phyloP scores from a whole-genome alignment of 371 early-diverging fungal species.

The Blakeslea trispora region DNA sequence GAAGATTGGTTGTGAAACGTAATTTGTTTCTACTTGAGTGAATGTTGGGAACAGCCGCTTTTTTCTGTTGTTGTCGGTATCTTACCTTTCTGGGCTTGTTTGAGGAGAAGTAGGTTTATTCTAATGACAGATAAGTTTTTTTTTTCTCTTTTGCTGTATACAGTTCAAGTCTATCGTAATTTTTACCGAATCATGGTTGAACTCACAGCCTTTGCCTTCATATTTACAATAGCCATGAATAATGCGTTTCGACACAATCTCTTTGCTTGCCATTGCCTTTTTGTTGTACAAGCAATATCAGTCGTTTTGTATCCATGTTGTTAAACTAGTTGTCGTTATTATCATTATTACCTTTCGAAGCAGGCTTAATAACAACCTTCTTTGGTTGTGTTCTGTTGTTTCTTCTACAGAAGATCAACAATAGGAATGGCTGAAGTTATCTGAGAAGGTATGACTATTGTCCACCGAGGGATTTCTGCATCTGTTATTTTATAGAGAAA shows the following conservation, averaged over 20 bases:
- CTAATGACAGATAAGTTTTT: slow-evolving; percentile 18
- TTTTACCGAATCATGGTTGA: slow-evolving; percentile 75
- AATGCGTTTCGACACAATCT: slow-evolving; percentile 77
- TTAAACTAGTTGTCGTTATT: neutral
- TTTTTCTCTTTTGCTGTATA: no score
- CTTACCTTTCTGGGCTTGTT: slow-evolving; percentile 64
- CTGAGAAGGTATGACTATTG: slow-evolving; percentile 49
- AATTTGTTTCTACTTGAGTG: slow-evolving; percentile 50
- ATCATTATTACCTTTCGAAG: slow-evolving; percentile 56
- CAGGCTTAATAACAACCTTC: slow-evolving; percentile 24
- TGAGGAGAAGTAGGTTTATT: slow-evolving; percentile 34
- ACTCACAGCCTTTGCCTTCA: slow-evolving; percentile 84
- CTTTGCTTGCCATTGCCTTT: slow-evolving; percentile 42
- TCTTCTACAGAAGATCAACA: slow-evolving; percentile 40
- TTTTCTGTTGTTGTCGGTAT: neutral
- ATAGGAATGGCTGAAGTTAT: slow-evolving; percentile 62
- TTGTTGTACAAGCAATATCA: neutral
- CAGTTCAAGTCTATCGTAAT: neutral
- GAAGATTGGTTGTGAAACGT: slow-evolving; percentile 56
- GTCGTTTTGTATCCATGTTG: neutral
- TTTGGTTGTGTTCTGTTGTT: slow-evolving; percentile 24
- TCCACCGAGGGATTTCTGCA: slow-evolving; percentile 40
- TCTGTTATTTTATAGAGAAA: slow-evolving; percentile 10
- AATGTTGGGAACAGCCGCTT: neutral
- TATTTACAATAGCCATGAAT: slow-evolving; percentile 88